Base-by-base conservation (phyloP, 225 moss, liverwort and hornwort species). In the Physcomitrium patens region DNA sequence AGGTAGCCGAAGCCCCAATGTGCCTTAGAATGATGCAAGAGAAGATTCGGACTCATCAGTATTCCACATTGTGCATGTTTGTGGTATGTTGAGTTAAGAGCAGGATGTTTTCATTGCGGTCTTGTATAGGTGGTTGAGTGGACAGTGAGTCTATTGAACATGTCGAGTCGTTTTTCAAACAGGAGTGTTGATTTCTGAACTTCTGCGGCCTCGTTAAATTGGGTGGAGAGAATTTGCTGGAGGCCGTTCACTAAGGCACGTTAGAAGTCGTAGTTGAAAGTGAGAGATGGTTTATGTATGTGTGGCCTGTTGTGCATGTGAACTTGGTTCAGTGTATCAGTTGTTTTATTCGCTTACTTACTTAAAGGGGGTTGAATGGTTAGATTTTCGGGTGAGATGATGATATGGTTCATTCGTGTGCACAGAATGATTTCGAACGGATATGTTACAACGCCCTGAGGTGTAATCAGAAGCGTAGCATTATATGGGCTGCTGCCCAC, bases 1-100 rank as follows among this genome's bases (percentile, higher is more conserved):
- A 84, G 81, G 61, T 82, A 73, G 87, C 85, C 68, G 92, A 91
- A 81, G 68, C 80, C 57, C 89, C 92, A 24, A 93, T 95, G 92
- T 95, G 92, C 84, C 93, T 91, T 78, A 81, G 89, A 70, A 87
- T 84, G 81, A 95, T 95, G 92, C 86, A 85, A 83, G 83, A 91
- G 77, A 92, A 91, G 86, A 85, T 92, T 84, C 76, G 70, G 42
- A 82, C 81, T 77, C 91, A 82, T 76, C 91, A 92, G 67, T 95
- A 95, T 85, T 60, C 81, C 69, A 88, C 95, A 67, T 92, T 92
- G 95, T 81, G 82, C 51, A 79, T 84, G 70, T 95, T 95, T 87
- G 89, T 92, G 92, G 95, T 95, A 90, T 81, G 91, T 78, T 68
- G 44, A 68, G 68, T 44, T 47, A 67, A 51, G 50, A 42, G 13